Evolutionary conservation across 495 filamentous ascomycete species (phyloP), one percentile per base, ranked within the genome.

Genomic region (Xanthoparmelia taractica): DNA sequence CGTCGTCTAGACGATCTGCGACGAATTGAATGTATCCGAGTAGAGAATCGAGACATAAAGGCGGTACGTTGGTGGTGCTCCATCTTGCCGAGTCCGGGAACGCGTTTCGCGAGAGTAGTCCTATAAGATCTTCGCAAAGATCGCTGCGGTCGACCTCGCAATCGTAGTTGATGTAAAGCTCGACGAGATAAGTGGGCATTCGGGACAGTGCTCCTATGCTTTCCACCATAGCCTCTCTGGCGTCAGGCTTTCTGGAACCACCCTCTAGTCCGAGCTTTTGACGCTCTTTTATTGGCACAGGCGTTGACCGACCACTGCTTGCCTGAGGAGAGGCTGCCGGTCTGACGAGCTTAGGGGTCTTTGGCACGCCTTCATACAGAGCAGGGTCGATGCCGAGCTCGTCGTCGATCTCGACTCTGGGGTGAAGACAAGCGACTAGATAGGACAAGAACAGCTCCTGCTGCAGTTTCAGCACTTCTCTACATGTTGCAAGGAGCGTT

Each of bases 41-140:
- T 2, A 97, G 80, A 55, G 94, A 88, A 70, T 99, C 94, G 12
- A 99, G 77, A 70, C 95, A 99, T 25, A 99, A 74, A 4, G 95
- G 94, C 23, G 94, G 94, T 15, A 99, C 94, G 71, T 95, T 99
- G 33, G 94, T 97, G 0, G 94, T 99, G 73, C 94, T 99, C 94
- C 94, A 99, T 29, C 93, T 97, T 15, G 92, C 95, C 4, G 94
- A 96, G 70, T 99, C 94, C 11, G 94, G 94, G 68, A 99, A 91
- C 13, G 94, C 94, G 70, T 96, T 97, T 61, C 94, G 81, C 34
- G 94, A 92, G 43, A 99, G 80, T 43, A 99, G 75, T 4, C 94
- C 93, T 52, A 99, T 84, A 81, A 97, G 86, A 69, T 99, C 94
- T 73, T 95, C 90, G 69, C 95, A 99, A 4, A 99, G 74, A 74